Conservation (phyloP, 2,329 filamentous ascomycete species). For the Colletotrichum sp. region DNA sequence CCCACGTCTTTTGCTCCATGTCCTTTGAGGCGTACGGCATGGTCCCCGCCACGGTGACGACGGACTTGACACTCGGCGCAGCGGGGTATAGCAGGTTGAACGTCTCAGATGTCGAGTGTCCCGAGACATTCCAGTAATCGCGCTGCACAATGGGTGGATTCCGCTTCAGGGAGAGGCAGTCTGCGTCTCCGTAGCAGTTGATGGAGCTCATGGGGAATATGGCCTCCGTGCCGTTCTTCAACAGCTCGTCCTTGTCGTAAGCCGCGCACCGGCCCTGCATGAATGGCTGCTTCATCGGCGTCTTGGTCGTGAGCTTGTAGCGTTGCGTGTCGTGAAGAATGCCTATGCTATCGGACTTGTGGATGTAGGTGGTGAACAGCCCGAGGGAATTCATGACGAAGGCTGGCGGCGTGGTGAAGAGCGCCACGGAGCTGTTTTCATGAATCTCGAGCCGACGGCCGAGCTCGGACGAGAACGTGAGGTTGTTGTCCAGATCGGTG, state of each 20-base stretch:
- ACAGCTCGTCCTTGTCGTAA: neutral
- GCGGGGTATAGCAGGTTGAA: neutral
- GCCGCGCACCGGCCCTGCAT: neutral
- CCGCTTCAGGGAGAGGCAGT: neutral
- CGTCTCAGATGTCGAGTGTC: neutral
- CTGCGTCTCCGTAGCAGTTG: neutral
- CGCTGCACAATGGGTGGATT: neutral
- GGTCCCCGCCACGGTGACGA: neutral
- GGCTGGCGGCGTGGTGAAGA: neutral
- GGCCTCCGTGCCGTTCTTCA: neutral
- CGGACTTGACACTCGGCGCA: neutral
- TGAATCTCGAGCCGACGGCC: neutral
- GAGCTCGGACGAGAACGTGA: neutral
- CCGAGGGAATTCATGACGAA: neutral
- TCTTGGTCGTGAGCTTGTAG: neutral
- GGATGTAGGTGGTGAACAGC: neutral
- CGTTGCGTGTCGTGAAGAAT: neutral
- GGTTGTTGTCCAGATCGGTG: neutral
- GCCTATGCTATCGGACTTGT: neutral
- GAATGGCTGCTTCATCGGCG: neutral
- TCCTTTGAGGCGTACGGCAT: neutral
- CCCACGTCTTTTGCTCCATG: neutral
- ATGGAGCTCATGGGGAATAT: neutral
- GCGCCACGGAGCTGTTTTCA: neutral
- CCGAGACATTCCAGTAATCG: neutral